These are phyloP conservation scores for Adansonia grandidieri DNA, from an alignment of 441 rosid species.

Conservation along the genomic window DNA sequence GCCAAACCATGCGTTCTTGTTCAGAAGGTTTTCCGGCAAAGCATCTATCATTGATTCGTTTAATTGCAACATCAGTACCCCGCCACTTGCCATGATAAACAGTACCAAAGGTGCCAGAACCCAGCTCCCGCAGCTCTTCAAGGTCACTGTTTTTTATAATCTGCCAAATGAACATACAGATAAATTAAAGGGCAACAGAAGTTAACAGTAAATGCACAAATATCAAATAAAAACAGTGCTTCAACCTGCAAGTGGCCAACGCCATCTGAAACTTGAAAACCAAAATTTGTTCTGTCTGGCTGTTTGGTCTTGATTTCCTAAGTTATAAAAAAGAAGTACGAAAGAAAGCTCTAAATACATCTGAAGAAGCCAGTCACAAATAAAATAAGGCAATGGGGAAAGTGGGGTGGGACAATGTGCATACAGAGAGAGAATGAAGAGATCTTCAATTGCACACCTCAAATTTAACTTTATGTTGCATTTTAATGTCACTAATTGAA, in stretches of 20 bases:
- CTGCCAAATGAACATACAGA: constrained; percentile 30
- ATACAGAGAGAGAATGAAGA: neutral
- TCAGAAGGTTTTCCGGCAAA: constrained; percentile 66
- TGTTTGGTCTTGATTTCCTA: constrained; percentile 52
- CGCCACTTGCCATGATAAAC: constrained; percentile 78
- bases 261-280: constrained; percentile 56
- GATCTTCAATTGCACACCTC: constrained; percentile 48
- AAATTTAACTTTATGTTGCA: constrained; percentile 43
- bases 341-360: neutral
- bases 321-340: constrained; percentile 18
- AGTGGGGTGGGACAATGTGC: neutral
- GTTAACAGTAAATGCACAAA: constrained; percentile 7
- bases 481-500: constrained; percentile 35
- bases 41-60: constrained; percentile 66
- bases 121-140: constrained; percentile 64
- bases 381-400: neutral
- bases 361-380: constrained; percentile 3
- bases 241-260: constrained; percentile 68
- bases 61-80: constrained; percentile 73
- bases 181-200: neutral
- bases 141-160: constrained; percentile 62
- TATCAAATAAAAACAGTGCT: constrained; percentile 17
- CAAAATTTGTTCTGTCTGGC: constrained; percentile 46
- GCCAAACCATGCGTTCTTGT: constrained; percentile 61
- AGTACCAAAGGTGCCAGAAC: constrained; percentile 71